Evolutionary conservation across 1,284 basidiomycete species (phyloP).

Genomic region (Baeospora myosura): DNA sequence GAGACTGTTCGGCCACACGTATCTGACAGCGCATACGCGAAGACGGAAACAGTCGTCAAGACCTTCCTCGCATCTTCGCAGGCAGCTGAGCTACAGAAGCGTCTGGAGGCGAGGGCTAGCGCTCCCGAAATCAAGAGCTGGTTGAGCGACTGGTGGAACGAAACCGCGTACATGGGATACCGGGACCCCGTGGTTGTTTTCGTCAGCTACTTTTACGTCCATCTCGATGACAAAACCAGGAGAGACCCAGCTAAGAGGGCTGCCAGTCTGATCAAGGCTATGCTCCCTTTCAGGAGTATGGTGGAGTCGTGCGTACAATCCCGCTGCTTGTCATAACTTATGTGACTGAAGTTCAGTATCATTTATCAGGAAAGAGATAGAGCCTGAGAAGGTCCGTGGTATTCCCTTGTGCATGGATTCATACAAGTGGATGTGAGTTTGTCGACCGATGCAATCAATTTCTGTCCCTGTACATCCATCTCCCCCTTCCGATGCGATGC

Average conservation of each 20-base stretch:
- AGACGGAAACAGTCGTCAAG: constrained; percentile 55
- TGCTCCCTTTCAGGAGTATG: constrained; percentile 76
- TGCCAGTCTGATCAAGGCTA: constrained; percentile 75
- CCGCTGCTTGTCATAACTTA: neutral
- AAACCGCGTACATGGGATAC: constrained; percentile 80
- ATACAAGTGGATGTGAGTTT: constrained; percentile 84
- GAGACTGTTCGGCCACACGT: constrained; percentile 76
- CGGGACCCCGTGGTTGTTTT: constrained; percentile 89
- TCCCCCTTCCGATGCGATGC: neutral
- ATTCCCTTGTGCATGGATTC: constrained; percentile 88
- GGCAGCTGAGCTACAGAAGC: constrained; percentile 31
- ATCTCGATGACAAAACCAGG: constrained; percentile 60
- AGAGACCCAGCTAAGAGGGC: constrained; percentile 63
- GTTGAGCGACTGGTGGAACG: constrained; percentile 98
- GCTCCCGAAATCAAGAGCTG: constrained; percentile 67
- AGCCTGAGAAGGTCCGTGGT: constrained; percentile 84
- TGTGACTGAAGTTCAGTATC: no score
- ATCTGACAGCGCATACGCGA: constrained; percentile 51
- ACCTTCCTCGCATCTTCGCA: constrained; percentile 68
- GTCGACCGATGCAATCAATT: neutral
- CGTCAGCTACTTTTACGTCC: constrained; percentile 94
- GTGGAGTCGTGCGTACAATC: constrained; percentile 60
- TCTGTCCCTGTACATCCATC: no score
- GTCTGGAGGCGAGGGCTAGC: constrained; percentile 26
- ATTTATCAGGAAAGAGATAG: constrained; percentile 61